Percentiles rank a stretch among this genome's conserved stretches.
Conservation (phyloP, 345 rosid species). For the Jatropha curcas region DNA sequence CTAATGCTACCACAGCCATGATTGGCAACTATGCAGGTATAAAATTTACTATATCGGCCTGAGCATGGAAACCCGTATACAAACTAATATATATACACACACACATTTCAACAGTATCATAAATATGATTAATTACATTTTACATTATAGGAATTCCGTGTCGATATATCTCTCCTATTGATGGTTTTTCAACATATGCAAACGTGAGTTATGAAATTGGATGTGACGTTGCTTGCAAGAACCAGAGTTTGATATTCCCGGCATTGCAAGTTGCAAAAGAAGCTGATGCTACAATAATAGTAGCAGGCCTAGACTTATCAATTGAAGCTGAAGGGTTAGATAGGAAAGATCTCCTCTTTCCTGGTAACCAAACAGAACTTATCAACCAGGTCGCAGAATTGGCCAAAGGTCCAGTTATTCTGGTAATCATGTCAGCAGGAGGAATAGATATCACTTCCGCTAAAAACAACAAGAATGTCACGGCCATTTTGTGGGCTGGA, state of each 20-base stretch:
- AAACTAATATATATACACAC: background rate
- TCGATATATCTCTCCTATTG: slow-evolving; percentile 38
- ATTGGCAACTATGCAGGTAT: slow-evolving; percentile 64
- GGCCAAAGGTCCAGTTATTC: slow-evolving; percentile 55
- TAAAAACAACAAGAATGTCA: slow-evolving; percentile 32
- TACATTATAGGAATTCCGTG: slow-evolving; percentile 48
- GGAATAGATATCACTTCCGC: slow-evolving; percentile 54
- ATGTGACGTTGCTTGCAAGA: slow-evolving; percentile 50
- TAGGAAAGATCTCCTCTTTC: slow-evolving; percentile 49
- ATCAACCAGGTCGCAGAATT: slow-evolving; percentile 44
- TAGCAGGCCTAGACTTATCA: slow-evolving; percentile 46
- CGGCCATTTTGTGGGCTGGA: slow-evolving; percentile 62
- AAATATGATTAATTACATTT: background rate
- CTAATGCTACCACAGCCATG: slow-evolving; percentile 52
- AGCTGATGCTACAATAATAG: slow-evolving; percentile 51
- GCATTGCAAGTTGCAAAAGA: slow-evolving; percentile 38
- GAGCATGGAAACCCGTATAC: background rate
- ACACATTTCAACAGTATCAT: background rate
- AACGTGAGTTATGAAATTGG: slow-evolving; percentile 38
- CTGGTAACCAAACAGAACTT: slow-evolving; percentile 51
- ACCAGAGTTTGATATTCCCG: slow-evolving; percentile 30
- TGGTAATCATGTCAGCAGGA: slow-evolving; percentile 64
- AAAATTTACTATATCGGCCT: too few species aligned
- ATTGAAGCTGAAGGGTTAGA: slow-evolving; percentile 61
- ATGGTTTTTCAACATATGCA: slow-evolving; percentile 39